phyloP scores from a whole-genome alignment of 257 asterid species.

The Osmanthus fragrans region DNA sequence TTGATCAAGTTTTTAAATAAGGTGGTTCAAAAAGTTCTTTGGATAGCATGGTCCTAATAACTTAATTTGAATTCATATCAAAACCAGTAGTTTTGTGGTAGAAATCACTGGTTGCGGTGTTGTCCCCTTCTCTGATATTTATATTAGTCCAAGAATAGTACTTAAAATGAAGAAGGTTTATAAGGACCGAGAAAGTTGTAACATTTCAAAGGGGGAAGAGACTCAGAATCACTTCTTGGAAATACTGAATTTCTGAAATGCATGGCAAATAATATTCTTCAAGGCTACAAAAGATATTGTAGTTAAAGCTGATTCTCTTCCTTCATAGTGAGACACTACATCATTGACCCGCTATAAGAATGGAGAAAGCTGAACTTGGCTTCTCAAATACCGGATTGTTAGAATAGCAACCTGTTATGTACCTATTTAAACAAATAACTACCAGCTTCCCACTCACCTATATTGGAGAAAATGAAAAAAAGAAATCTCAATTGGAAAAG shows the following conservation, averaged over 20 bases:
- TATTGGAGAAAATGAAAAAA: background rate
- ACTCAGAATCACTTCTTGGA: background rate
- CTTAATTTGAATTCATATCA: background rate
- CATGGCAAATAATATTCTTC: background rate
- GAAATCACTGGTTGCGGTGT: background rate
- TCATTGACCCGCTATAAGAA: background rate
- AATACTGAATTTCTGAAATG: background rate
- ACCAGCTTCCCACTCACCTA: background rate
- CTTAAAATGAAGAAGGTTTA: background rate
- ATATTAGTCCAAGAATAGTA: background rate
- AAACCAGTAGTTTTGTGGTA: background rate
- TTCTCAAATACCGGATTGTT: background rate
- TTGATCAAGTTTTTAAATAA: background rate
- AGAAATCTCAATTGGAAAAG: background rate
- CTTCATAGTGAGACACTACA: background rate
- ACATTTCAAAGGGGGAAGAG: background rate
- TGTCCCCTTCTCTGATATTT: background rate
- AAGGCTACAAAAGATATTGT: background rate
- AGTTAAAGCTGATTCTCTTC: no score
- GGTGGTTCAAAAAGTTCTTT: background rate
- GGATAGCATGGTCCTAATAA: background rate
- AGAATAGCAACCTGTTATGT: background rate
- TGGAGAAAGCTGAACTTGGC: background rate
- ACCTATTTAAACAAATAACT: background rate
- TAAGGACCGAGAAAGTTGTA: background rate